Base-by-base conservation (phyloP, 2,329 filamentous ascomycete genomes). In the Orbilia brochopaga region DNA sequence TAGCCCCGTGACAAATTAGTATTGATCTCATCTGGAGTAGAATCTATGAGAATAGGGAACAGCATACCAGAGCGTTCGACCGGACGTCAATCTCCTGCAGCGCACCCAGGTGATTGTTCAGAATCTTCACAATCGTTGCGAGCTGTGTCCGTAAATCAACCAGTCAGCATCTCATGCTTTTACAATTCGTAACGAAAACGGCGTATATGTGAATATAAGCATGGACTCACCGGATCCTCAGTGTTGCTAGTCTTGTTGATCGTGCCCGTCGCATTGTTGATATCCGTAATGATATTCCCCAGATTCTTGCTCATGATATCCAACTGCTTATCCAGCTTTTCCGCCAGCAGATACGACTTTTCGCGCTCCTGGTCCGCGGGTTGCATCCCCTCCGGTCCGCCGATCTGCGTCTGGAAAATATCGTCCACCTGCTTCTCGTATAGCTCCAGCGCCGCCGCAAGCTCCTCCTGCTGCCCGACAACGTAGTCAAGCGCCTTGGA, bases 291-390 rank as follows among this genome's bases (percentile, higher is more conserved):
- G 92, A 99, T 97, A 81, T 91, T 93, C 53, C 87, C 88, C 74
- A 99, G 83, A 78, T 96, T 92, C 78, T 91, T 90, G 78, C 91
- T 92, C 87, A 97, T 95, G 76, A 96, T 92, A 66, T 96, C 92
- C 74, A 99, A 83, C 75, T 91, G 87, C 78, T 96, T 91, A 10
- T 91, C 91, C 74, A 97, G 85, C 80, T 91, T 94, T 83, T 99
- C 94, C 1, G 94, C 94, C 58, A 95, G 83, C 84, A 96, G 95
- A 82, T 97, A 97, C 75, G 93, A 97, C 79, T 90, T 86, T 83
- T 99, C 94, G 53, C 94, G 88, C 82, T 99, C 94, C 80, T 95
- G 91, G 78, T 99, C 95, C 2, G 93, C 92, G 6, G 93, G 94
- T 69, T 90, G 86, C 37, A 95, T 83, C 60, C 88, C 86, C 77